Conservation (phyloP, 768 basidiomycete species). For the Paxillus rubicundulus region DNA sequence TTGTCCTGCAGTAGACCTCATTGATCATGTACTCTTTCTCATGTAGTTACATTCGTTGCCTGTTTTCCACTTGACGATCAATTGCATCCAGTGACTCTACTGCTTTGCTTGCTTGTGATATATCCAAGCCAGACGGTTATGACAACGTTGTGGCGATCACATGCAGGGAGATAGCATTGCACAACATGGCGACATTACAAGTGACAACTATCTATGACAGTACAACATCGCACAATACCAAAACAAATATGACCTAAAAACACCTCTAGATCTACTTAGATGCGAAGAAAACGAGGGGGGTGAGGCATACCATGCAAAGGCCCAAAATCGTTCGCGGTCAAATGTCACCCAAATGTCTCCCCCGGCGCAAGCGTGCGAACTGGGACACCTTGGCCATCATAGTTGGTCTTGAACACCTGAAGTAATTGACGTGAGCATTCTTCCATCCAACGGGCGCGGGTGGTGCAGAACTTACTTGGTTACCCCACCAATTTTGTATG, state of each 20-base stretch:
- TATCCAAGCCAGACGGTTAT: no score
- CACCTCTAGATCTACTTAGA: background rate
- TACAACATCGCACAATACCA: slow-evolving; percentile 2
- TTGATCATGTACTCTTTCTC: no score
- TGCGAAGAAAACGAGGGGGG: background rate
- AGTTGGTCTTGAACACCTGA: slow-evolving; percentile 23
- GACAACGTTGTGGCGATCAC: no score
- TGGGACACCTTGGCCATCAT: slow-evolving; percentile 24
- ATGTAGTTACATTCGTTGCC: no score
- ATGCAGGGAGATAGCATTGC: no score
- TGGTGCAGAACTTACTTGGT: slow-evolving; percentile 12
- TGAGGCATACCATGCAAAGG: background rate
- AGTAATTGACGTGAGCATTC: background rate
- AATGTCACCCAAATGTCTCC: slow-evolving; percentile 20
- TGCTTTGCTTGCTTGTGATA: no score
- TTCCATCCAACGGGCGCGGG: background rate
- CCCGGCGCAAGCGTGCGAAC: slow-evolving; percentile 24
- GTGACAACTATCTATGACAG: slow-evolving; percentile 5
- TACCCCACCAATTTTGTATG: slow-evolving; percentile 31
- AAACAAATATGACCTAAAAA: background rate
- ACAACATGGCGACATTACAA: slow-evolving; percentile 4
- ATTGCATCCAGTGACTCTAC: no score
- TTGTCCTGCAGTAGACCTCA: no score
- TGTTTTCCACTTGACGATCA: no score
- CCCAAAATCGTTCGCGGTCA: background rate